phyloP scores from a whole-genome alignment of 306 rosid species.

The Fagus crenata region DNA sequence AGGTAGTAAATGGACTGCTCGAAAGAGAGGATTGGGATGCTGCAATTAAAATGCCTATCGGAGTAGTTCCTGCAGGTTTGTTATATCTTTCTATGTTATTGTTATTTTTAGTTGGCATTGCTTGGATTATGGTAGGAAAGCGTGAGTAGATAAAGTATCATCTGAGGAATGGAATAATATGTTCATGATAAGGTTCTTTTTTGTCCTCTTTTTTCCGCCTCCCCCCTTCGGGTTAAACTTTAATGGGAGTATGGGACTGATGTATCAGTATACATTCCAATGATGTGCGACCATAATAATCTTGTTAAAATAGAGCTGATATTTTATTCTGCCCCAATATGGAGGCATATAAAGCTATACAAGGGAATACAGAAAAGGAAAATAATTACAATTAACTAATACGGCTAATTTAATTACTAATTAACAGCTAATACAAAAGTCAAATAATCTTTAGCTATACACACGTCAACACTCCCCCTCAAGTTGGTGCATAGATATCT shows the following conservation, averaged over 20 bases:
- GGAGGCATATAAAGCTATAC: not conserved
- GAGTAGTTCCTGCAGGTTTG: conserved; percentile 95
- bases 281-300: not conserved
- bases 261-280: not conserved
- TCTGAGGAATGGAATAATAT: not conserved
- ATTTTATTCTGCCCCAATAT: too few species aligned
- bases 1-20: conserved; percentile 92
- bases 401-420: too few species aligned
- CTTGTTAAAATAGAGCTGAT: too few species aligned
- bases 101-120: conserved; percentile 6
- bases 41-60: conserved; percentile 88
- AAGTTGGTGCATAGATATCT: too few species aligned
- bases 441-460: too few species aligned
- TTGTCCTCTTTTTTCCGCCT: not conserved
- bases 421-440: too few species aligned
- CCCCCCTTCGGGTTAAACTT: not conserved
- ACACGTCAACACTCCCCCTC: too few species aligned
- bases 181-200: not conserved
- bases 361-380: too few species aligned
- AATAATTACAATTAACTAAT: too few species aligned
- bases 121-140: conserved; percentile 2
- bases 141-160: conserved; percentile 8
- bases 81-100: conserved; percentile 4
- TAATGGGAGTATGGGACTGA: not conserved
- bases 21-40: conserved; percentile 79